These are phyloP conservation scores for Xylaria bambusicola DNA, from an alignment of 495 filamentous ascomycete genomes.

Conservation along the genomic window DNA sequence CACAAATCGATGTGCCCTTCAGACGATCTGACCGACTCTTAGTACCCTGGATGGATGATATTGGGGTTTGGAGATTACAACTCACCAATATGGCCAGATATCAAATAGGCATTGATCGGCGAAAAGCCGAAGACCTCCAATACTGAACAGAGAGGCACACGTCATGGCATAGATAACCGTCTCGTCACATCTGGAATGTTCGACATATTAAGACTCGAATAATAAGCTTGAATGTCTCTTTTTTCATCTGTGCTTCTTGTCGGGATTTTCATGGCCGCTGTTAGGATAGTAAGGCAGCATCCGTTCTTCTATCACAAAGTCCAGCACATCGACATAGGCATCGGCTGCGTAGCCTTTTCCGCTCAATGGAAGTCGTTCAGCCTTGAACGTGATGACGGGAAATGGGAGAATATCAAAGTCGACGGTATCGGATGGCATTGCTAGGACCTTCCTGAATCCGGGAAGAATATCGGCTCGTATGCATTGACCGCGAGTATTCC, in stretches of 20 bases:
- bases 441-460: background rate
- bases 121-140: background rate
- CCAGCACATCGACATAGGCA: background rate
- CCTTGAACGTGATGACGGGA: background rate
- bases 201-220: too few species aligned
- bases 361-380: background rate
- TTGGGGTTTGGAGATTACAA: background rate
- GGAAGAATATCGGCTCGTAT: background rate
- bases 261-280: too few species aligned
- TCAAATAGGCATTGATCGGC: background rate
- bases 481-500: background rate
- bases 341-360: background rate
- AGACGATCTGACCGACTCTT: too few species aligned
- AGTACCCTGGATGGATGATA: background rate
- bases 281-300: background rate
- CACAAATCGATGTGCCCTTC: too few species aligned
- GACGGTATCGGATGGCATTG: background rate
- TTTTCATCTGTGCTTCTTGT: background rate
- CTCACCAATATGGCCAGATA: background rate
- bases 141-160: too few species aligned
- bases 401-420: background rate
- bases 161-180: too few species aligned
- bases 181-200: background rate
- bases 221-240: too few species aligned
- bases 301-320: background rate